Conservation (phyloP, 805 yeast species). For the Sungouiella thailandica region DNA sequence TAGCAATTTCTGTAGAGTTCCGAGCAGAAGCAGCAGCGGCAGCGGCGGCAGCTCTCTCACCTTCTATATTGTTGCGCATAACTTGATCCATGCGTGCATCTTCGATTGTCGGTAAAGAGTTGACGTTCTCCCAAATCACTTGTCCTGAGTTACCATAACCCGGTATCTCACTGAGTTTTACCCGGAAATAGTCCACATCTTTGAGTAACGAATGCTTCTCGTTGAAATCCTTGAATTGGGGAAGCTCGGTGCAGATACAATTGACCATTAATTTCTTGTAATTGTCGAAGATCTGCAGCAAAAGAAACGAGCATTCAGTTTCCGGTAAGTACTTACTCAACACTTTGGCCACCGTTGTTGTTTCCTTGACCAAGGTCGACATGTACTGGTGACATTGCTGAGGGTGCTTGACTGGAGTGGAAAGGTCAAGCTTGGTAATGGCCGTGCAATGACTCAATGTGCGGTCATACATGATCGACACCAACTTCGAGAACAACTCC, state of each 20-base stretch:
- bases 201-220: slow-evolving; percentile 51
- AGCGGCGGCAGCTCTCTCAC: slow-evolving; percentile 4
- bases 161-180: slow-evolving; percentile 51
- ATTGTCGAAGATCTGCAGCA: slow-evolving; percentile 50
- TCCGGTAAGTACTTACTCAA: slow-evolving; percentile 54
- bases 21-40: not conserved
- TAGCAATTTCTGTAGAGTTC: not conserved
- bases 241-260: slow-evolving; percentile 42
- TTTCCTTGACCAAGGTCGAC: slow-evolving; percentile 62
- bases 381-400: slow-evolving; percentile 57
- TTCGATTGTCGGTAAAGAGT: slow-evolving; percentile 46
- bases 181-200: slow-evolving; percentile 62
- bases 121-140: slow-evolving; percentile 56
- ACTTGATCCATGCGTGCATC: slow-evolving; percentile 43
- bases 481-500: slow-evolving; percentile 58
- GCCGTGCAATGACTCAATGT: slow-evolving; percentile 47
- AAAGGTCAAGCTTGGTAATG: slow-evolving; percentile 47
- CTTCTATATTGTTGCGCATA: slow-evolving; percentile 37
- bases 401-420: slow-evolving; percentile 36
- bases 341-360: slow-evolving; percentile 57
- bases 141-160: slow-evolving; percentile 63
- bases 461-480: slow-evolving; percentile 68
- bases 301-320: slow-evolving; percentile 38
- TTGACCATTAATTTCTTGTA: slow-evolving; percentile 54
- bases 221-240: slow-evolving; percentile 44